Evolutionary conservation across 768 basidiomycete species (phyloP).

Genomic region (Hydnomerulius pinastri): DNA sequence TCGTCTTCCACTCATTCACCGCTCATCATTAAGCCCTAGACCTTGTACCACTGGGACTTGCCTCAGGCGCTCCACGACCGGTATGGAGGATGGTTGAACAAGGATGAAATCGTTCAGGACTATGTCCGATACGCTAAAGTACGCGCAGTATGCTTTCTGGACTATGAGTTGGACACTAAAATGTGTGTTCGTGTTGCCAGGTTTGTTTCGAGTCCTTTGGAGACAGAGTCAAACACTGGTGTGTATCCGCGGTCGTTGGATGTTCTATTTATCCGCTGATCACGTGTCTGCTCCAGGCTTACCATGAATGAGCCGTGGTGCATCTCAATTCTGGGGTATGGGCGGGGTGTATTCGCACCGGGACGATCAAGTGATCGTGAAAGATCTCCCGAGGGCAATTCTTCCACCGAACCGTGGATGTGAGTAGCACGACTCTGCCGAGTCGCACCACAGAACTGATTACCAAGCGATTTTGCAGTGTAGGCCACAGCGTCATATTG

Average conservation of each 20-base stretch:
- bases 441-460: not conserved
- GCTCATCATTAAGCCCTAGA: slow-evolving; percentile 37
- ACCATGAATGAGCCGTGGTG: slow-evolving; percentile 82
- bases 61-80: slow-evolving; percentile 73
- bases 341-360: slow-evolving; percentile 70
- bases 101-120: slow-evolving; percentile 68
- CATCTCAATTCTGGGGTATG: slow-evolving; percentile 69
- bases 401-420: slow-evolving; percentile 71
- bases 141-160: slow-evolving; percentile 24
- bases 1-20: not conserved
- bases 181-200: slow-evolving; percentile 30
- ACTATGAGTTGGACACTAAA: not conserved
- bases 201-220: slow-evolving; percentile 77
- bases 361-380: slow-evolving; percentile 66
- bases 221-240: slow-evolving; percentile 77
- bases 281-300: slow-evolving; percentile 43
- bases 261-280: slow-evolving; percentile 21
- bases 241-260: slow-evolving; percentile 8
- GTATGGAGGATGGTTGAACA: slow-evolving; percentile 77
- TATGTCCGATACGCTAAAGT: slow-evolving; percentile 61
- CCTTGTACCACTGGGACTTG: slow-evolving; percentile 78
- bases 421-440: slow-evolving; percentile 35
- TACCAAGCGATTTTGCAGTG: slow-evolving; percentile 40
- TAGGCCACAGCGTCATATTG: slow-evolving; percentile 66
- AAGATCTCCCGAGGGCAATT: slow-evolving; percentile 61